phyloP scores from a whole-genome alignment of 2,329 filamentous ascomycete genomes.

The Xylariaceae sp. region DNA sequence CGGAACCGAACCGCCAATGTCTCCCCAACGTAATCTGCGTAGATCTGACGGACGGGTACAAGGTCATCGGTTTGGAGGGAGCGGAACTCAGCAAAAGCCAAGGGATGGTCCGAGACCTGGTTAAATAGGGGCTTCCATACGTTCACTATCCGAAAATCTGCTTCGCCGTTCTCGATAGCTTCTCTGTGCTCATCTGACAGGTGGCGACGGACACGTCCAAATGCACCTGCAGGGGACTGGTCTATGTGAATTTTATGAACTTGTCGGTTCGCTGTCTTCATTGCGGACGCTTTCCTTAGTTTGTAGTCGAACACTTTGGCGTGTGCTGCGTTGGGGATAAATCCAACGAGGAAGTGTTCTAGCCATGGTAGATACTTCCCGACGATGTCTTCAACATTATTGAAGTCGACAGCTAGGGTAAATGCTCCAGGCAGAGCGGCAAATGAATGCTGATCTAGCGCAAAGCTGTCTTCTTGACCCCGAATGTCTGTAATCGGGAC shows the following conservation, averaged over 20 bases:
- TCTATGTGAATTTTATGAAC: slow-evolving; percentile 8
- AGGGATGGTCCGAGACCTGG: neutral
- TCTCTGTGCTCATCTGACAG: neutral
- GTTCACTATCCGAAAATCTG: slow-evolving; percentile 7
- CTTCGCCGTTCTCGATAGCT: slow-evolving; percentile 2
- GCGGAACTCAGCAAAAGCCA: slow-evolving; percentile 1
- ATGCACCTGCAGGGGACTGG: slow-evolving; percentile 2
- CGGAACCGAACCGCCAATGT: slow-evolving; percentile 1
- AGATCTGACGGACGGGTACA: slow-evolving; percentile 2
- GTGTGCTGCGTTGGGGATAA: neutral
- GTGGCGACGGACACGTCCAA: slow-evolving; percentile 1
- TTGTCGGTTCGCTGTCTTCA: slow-evolving; percentile 1
- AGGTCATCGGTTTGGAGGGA: slow-evolving; percentile 1
- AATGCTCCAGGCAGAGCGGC: slow-evolving; percentile 1
- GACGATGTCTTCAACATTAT: neutral
- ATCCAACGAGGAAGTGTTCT: neutral
- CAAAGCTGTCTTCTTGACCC: slow-evolving; percentile 1
- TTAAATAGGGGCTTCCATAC: slow-evolving; percentile 6
- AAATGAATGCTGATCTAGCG: slow-evolving; percentile 6
- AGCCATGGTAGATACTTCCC: slow-evolving; percentile 4
- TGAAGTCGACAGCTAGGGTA: neutral
- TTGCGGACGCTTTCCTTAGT: neutral
- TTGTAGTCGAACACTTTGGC: slow-evolving; percentile 1
- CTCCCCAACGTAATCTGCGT: slow-evolving; percentile 3
- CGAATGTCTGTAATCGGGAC: slow-evolving; percentile 5